phyloP scores from a whole-genome alignment of 2,329 filamentous ascomycete genomes.

The Stagonosporopsis rhizophila region DNA sequence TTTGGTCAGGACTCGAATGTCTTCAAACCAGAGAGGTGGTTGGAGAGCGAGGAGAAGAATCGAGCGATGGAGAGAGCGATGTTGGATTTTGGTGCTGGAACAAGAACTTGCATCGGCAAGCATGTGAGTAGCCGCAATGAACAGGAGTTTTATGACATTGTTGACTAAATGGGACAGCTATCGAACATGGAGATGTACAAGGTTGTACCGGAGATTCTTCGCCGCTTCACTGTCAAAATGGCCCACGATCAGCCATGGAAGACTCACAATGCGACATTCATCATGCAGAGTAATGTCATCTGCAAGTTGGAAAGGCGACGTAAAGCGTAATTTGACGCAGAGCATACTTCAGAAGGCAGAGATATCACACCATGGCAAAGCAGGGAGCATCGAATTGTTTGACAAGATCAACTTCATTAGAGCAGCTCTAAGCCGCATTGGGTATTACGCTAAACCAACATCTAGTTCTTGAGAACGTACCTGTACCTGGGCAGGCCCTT shows the following conservation, averaged over 20 bases:
- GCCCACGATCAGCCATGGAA: conserved; percentile 32
- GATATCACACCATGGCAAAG: neutral
- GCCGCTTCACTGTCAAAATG: conserved; percentile 26
- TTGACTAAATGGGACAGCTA: neutral
- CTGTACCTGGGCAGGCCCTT: conserved; percentile 53
- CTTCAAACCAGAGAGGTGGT: conserved; percentile 57
- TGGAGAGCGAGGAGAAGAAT: conserved; percentile 35
- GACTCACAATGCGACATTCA: conserved; percentile 24
- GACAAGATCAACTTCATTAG: conserved; percentile 15
- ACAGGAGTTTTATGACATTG: too few species aligned
- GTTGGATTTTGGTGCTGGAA: conserved; percentile 49
- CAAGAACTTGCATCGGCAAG: conserved; percentile 44
- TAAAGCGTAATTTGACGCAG: neutral
- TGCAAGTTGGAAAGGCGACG: neutral
- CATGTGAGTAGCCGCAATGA: conserved; percentile 16
- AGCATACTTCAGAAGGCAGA: neutral
- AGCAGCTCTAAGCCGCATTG: conserved; percentile 8
- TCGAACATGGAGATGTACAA: conserved; percentile 32
- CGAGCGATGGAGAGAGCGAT: conserved; percentile 35
- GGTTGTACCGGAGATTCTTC: conserved; percentile 27
- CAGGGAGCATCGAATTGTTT: neutral
- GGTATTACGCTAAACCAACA: conserved; percentile 15
- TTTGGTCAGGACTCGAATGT: conserved; percentile 51
- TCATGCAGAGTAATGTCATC: conserved; percentile 19
- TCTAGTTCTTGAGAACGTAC: conserved; percentile 46